Conservation (phyloP, 2,329 filamentous ascomycete genomes). For the Trichoderma koningiopsis region DNA sequence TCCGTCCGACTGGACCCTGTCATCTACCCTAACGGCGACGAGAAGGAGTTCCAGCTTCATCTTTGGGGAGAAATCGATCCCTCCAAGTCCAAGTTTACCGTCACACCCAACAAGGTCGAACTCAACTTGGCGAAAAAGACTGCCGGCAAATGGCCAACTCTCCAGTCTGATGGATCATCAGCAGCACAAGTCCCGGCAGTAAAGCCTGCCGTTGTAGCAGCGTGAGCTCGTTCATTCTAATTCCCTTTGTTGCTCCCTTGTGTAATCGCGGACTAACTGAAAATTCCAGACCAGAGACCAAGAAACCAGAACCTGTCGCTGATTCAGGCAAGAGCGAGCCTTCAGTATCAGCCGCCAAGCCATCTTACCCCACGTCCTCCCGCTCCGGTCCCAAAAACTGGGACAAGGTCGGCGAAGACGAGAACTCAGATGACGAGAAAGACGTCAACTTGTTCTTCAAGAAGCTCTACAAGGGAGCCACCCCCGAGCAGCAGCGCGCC, state of each 20-base stretch:
- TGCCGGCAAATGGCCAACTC: slow-evolving; percentile 66
- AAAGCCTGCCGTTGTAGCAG: slow-evolving; percentile 24
- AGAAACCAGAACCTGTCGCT: neutral
- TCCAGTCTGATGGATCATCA: slow-evolving; percentile 27
- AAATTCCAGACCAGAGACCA: neutral
- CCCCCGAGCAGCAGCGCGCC: slow-evolving; percentile 79
- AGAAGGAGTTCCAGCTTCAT: slow-evolving; percentile 63
- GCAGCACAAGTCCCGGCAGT: neutral
- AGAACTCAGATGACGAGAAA: slow-evolving; percentile 54
- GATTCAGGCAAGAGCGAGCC: slow-evolving; percentile 10
- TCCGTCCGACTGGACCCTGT: slow-evolving; percentile 36
- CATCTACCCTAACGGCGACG: slow-evolving; percentile 51
- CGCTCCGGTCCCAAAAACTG: slow-evolving; percentile 84
- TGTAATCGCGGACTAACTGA: neutral
- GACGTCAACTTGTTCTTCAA: slow-evolving; percentile 86
- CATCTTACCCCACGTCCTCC: slow-evolving; percentile 84
- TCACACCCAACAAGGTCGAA: slow-evolving; percentile 80
- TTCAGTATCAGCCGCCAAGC: slow-evolving; percentile 37
- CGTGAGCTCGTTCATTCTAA: slow-evolving; percentile 29
- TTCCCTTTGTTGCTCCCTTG: neutral
- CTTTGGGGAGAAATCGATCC: slow-evolving; percentile 68
- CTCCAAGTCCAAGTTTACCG: slow-evolving; percentile 59
- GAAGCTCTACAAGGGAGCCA: slow-evolving; percentile 75
- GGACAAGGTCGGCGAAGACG: slow-evolving; percentile 70
- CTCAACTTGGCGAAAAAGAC: slow-evolving; percentile 69